phyloP scores from a whole-genome alignment of 345 rosid species.

The Boechera retrofracta region DNA sequence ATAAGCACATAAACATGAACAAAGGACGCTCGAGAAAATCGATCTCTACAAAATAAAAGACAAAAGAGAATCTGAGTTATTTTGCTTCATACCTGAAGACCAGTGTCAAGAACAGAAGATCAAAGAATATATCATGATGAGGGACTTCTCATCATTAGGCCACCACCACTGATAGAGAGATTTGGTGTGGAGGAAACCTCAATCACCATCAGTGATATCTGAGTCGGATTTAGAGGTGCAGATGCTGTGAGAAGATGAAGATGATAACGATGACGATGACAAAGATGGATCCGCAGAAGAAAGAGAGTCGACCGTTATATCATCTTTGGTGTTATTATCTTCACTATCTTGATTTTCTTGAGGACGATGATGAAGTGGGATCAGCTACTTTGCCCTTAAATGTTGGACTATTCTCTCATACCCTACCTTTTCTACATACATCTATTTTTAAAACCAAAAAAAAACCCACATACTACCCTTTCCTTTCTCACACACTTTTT shows the following conservation, averaged over 20 bases:
- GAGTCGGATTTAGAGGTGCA: conserved; percentile 26
- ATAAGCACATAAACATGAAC: too few relatives aligned
- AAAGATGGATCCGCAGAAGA: conserved; percentile 19
- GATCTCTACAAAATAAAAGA: too few relatives aligned
- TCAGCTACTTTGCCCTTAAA: too few relatives aligned
- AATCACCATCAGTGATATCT: conserved; percentile 33
- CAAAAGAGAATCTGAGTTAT: too few relatives aligned
- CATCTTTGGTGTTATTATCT: not conserved
- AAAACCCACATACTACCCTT: too few relatives aligned
- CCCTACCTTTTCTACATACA: too few relatives aligned
- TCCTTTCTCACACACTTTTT: too few relatives aligned
- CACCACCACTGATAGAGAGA: conserved; percentile 27
- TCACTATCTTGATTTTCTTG: conserved; percentile 4
- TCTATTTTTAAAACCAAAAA: too few relatives aligned
- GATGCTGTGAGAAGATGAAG: conserved; percentile 35
- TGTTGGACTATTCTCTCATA: too few relatives aligned
- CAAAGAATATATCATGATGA: conserved; percentile 27
- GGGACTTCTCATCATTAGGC: conserved; percentile 36
- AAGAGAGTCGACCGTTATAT: conserved; percentile 18
- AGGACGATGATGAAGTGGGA: not conserved
- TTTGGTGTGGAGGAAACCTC: conserved; percentile 39
- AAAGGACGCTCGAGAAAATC: too few relatives aligned
- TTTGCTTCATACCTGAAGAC: conserved; percentile 33
- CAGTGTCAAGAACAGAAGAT: conserved; percentile 30
- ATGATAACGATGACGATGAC: not conserved